phyloP scores from a whole-genome alignment of 140 eudicot species.

The Anethum foeniculum region DNA sequence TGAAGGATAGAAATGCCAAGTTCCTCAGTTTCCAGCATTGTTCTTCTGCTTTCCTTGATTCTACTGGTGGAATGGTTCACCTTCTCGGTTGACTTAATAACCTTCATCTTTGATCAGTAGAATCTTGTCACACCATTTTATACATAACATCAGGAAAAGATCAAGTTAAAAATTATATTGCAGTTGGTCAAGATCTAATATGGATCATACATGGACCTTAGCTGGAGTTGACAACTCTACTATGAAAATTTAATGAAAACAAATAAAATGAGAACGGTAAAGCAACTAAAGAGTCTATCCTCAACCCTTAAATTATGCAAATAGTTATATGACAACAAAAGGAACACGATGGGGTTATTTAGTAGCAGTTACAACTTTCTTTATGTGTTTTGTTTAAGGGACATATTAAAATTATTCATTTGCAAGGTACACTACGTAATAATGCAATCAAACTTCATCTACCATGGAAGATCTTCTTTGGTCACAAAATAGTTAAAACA shows the following conservation, averaged over 20 bases:
- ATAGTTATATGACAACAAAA: background rate
- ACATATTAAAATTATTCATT: background rate
- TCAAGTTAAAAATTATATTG: background rate
- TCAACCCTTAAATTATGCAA: background rate
- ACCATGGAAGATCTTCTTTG: too few relatives aligned
- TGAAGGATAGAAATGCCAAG: constrained; percentile 59
- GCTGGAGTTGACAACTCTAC: background rate
- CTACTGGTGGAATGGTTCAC: constrained; percentile 36
- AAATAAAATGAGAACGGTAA: background rate
- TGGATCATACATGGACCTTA: background rate
- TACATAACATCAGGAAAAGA: background rate
- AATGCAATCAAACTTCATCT: background rate
- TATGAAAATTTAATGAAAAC: background rate
- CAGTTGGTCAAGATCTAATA: background rate
- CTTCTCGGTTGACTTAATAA: constrained; percentile 47
- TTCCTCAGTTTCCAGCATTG: constrained; percentile 56
- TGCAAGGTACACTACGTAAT: background rate
- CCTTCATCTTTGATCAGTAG: constrained; percentile 49
- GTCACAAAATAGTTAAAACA: too few relatives aligned
- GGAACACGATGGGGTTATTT: background rate
- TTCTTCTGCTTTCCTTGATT: constrained; percentile 45
- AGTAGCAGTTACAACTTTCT: fast-evolving
- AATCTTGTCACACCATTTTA: constrained; percentile 20
- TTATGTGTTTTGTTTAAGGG: background rate
- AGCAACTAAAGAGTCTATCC: background rate